Conservation (phyloP, 2,329 filamentous ascomycete genomes). For the Cercospora sojina region DNA sequence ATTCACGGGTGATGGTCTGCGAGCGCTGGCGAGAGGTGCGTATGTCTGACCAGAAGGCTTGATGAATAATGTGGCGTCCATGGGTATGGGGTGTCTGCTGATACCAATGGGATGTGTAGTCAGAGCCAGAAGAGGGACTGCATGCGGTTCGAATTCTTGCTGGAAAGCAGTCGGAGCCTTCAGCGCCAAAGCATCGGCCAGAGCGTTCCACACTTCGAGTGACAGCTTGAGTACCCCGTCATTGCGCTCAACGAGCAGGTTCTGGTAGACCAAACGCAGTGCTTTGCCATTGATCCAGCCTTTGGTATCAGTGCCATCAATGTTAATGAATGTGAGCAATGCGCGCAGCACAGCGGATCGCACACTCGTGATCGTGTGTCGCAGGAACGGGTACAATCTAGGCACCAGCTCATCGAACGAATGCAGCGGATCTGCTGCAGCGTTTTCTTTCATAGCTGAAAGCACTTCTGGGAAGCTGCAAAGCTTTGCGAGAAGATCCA, state of each 20-base stretch:
- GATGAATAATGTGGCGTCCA: constrained; percentile 86
- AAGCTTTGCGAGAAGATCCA: constrained; percentile 94
- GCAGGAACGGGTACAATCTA: constrained; percentile 89
- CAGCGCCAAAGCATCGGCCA: constrained; percentile 65
- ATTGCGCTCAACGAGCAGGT: constrained; percentile 89
- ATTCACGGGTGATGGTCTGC: constrained; percentile 46
- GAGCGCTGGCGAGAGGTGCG: constrained; percentile 50
- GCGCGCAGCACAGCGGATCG: constrained; percentile 90
- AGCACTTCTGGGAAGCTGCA: constrained; percentile 93
- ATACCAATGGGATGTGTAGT: constrained; percentile 90
- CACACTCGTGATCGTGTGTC: constrained; percentile 95
- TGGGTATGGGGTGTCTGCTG: constrained; percentile 82
- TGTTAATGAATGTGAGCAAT: constrained; percentile 84
- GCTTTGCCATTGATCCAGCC: constrained; percentile 92
- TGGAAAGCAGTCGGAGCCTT: constrained; percentile 65
- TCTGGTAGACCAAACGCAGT: constrained; percentile 87
- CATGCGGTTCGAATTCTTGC: constrained; percentile 69
- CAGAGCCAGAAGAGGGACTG: constrained; percentile 78
- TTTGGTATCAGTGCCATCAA: constrained; percentile 74
- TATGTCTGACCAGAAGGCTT: constrained; percentile 90
- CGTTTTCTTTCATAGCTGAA: constrained; percentile 89
- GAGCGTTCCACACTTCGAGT: constrained; percentile 79
- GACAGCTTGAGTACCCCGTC: constrained; percentile 78
- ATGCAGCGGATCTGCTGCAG: constrained; percentile 75
- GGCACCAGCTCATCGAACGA: constrained; percentile 93